These are phyloP conservation scores for Podospora pseudopauciseta DNA, from an alignment of 495 filamentous ascomycete genomes.

Conservation along the genomic window DNA sequence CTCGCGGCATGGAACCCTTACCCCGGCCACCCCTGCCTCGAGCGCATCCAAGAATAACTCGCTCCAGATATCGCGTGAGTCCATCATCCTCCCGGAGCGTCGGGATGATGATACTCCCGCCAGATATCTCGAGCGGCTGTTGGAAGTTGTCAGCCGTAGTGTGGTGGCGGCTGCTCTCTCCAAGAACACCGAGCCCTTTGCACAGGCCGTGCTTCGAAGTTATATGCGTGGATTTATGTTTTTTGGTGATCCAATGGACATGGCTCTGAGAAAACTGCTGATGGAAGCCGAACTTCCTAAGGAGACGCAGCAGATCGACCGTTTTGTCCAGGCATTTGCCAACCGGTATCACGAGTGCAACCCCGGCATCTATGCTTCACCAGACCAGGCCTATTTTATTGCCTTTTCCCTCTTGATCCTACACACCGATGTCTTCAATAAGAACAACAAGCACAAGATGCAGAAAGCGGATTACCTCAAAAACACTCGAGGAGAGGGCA, in stretches of 20 bases:
- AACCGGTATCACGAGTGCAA: constrained; percentile 98
- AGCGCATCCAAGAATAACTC: constrained; percentile 68
- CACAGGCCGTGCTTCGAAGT: constrained; percentile 74
- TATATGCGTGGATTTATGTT: constrained; percentile 94
- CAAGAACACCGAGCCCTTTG: constrained; percentile 81
- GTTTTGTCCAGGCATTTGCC: constrained; percentile 88
- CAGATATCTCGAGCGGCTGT: constrained; percentile 77
- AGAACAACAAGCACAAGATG: constrained; percentile 99
- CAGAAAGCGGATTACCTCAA: constrained; percentile 93
- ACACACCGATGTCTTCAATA: constrained; percentile 98
- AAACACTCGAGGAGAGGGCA: constrained; percentile 84
- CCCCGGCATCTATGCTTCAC: constrained; percentile 83
- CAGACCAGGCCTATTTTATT: constrained; percentile 97
- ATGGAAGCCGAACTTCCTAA: constrained; percentile 97
- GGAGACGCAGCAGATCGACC: constrained; percentile 97
- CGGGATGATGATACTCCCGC: constrained; percentile 87
- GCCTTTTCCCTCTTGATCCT: constrained; percentile 95
- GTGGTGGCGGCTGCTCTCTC: constrained; percentile 77
- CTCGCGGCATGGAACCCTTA: constrained; percentile 58
- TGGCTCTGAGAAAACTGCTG: constrained; percentile 89
- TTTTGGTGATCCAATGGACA: constrained; percentile 94
- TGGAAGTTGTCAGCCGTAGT: constrained; percentile 72
- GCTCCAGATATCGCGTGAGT: constrained; percentile 56
- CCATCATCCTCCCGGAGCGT: constrained; percentile 70
- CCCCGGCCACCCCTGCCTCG: constrained; percentile 58